A percentile compares a stretch with the other conserved stretches of the same genome.
Evolutionary conservation across 257 asterid genomes (phyloP).

Genomic region (Solanum chiquidenum): DNA sequence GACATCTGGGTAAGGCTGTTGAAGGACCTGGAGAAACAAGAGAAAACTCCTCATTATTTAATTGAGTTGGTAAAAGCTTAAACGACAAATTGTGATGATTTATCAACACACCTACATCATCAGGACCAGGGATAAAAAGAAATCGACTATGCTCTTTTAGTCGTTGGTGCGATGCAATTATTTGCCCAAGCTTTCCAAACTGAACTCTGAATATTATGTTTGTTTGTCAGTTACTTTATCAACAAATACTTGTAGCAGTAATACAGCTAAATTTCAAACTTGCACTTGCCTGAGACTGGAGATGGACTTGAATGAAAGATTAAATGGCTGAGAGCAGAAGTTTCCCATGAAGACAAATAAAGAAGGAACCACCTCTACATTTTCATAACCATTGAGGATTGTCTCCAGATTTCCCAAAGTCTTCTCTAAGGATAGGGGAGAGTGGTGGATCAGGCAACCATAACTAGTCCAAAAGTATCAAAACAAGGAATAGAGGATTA

Average conservation of each 20-base stretch:
- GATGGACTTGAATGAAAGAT: slow-evolving; percentile 75
- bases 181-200: slow-evolving; percentile 83
- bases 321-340: slow-evolving; percentile 87
- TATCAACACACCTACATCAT: slow-evolving; percentile 65
- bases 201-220: slow-evolving; percentile 40
- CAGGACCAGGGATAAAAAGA: slow-evolving; percentile 96
- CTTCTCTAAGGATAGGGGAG: slow-evolving; percentile 56
- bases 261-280: slow-evolving; percentile 3
- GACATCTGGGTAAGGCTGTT: slow-evolving; percentile 70
- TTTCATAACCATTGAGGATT: slow-evolving; percentile 74
- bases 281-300: slow-evolving; percentile 59
- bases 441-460: slow-evolving; percentile 18
- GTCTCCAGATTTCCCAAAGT: slow-evolving; percentile 71
- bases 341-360: slow-evolving; percentile 96
- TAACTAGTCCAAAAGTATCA: slow-evolving; percentile 15
- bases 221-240: slow-evolving; percentile 2
- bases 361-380: slow-evolving; percentile 74
- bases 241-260: slow-evolving; percentile 2
- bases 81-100: not conserved
- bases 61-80: not conserved
- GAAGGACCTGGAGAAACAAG: slow-evolving; percentile 63
- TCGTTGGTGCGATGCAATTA: slow-evolving; percentile 69
- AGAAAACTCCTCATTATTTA: not conserved
- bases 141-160: slow-evolving; percentile 63
- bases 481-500: slow-evolving; percentile 3